Percentiles rank a stretch among this genome's conserved stretches.
These are phyloP conservation scores for Berkeleyomyces rouxiae DNA, from an alignment of 2,329 filamentous ascomycete genomes.

Conservation along the genomic window DNA sequence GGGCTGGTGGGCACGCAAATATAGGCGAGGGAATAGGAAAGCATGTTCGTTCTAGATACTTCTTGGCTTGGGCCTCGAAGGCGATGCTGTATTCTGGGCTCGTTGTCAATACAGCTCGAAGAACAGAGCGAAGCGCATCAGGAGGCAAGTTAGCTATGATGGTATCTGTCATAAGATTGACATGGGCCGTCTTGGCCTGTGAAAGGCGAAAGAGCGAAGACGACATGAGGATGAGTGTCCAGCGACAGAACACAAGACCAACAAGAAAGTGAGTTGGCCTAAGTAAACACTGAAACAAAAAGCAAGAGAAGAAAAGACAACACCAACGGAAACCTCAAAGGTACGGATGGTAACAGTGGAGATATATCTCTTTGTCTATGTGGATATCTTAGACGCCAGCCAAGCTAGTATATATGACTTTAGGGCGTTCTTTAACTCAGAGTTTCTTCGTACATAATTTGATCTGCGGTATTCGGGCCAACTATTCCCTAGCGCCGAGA, in stretches of 20 bases:
- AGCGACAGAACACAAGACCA: neutral
- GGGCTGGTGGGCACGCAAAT: neutral
- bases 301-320: neutral
- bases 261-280: neutral
- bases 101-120: constrained; percentile 18
- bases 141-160: constrained; percentile 27
- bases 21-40: constrained; percentile 5
- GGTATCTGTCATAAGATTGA: constrained; percentile 31
- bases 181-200: constrained; percentile 22
- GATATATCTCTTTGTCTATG: too few species aligned
- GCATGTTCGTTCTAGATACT: constrained; percentile 17
- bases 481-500: neutral
- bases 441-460: neutral
- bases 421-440: too few species aligned
- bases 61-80: constrained; percentile 20
- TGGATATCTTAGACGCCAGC: too few species aligned
- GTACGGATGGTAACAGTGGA: too few species aligned
- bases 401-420: too few species aligned
- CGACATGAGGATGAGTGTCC: neutral
- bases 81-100: constrained; percentile 20
- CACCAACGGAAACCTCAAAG: too few species aligned
- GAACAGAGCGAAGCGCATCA: constrained; percentile 24
- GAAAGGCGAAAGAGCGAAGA: neutral
- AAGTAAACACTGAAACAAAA: neutral
- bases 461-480: neutral